Evolutionary conservation across 2,329 filamentous ascomycete species (phyloP), one percentile per base, ranked within the genome.

Genomic region (Talaromyces pinophilus): DNA sequence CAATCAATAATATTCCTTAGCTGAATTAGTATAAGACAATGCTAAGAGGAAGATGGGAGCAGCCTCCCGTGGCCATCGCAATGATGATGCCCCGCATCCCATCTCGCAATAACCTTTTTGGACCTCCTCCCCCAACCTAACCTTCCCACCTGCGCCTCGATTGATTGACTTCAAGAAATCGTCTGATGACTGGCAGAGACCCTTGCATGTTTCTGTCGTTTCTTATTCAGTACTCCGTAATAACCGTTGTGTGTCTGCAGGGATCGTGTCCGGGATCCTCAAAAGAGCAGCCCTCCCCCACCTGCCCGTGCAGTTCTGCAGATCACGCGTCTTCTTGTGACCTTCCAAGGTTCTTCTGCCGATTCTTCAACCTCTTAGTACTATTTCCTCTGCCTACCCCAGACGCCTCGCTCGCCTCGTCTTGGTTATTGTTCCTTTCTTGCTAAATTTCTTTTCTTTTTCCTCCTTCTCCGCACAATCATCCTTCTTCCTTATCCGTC

Each of bases 301-400:
- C 54, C 48, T 42, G 22, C 57, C 63, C 57, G 57, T 33, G 48
- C 42, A 40, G 33, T 64, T 30, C 62, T 50, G 64, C 52, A 67
- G 65, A 67, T 67, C 65, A 67, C 65, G 55, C 65, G 60, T 63
- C 60, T 67, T 44, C 60, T 67, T 46, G 52, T 66, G 59, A 57
- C 54, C 40, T 60, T 63, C 60, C 48, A 54, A 42, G 59, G 64
- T 60, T 62, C 54, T 63, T 57, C 59, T 50, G 86, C 91, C 73
- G 86, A 88, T 77, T 83, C 84, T 60, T 57, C 54, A 54, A 54
- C 50, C 50, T 52, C 48, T 52, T 30, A 54, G 50, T 54, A 33
- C 50, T 52, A 8, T 25, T 33, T 33, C 8, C 50, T 10, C 50
- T 54, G 50, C 19, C 19, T 60, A 60, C 57, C 57, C 57, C 57